These are phyloP conservation scores for Rhizopogon vinicolor DNA, from an alignment of 768 basidiomycete genomes.

Conservation along the genomic window DNA sequence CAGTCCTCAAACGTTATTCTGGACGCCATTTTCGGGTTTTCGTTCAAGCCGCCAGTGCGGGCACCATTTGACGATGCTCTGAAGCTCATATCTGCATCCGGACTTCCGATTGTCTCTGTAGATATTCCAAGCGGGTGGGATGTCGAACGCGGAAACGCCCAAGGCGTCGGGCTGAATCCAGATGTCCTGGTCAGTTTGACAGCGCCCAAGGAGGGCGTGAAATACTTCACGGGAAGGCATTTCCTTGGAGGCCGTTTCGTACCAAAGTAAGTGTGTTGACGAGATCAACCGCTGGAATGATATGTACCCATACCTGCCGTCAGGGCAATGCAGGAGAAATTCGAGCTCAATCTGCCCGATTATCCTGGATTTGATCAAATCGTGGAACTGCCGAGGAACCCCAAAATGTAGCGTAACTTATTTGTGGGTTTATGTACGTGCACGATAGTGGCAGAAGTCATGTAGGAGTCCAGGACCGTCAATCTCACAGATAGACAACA, in stretches of 20 bases:
- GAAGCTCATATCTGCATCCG: slow-evolving; percentile 53
- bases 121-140: slow-evolving; percentile 99
- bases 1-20: slow-evolving; percentile 74
- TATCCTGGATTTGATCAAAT: slow-evolving; percentile 83
- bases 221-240: slow-evolving; percentile 73
- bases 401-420: background rate
- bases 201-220: slow-evolving; percentile 89
- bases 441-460: background rate
- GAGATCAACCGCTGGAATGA: background rate
- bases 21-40: slow-evolving; percentile 98
- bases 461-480: background rate
- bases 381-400: slow-evolving; percentile 55
- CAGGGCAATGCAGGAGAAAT: slow-evolving; percentile 72
- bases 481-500: background rate
- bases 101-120: slow-evolving; percentile 84
- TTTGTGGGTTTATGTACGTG: too few relatives aligned
- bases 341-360: slow-evolving; percentile 70
- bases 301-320: background rate
- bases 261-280: slow-evolving; percentile 61
- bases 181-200: slow-evolving; percentile 88
- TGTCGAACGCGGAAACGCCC: slow-evolving; percentile 71
- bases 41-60: slow-evolving; percentile 88
- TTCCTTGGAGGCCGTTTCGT: slow-evolving; percentile 95
- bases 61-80: slow-evolving; percentile 82
- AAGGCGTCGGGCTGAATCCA: slow-evolving; percentile 58